Percentiles rank a stretch among this genome's conserved stretches.
phyloP scores from a whole-genome alignment of 805 yeast species.

The Kurtzmaniella cleridarum region DNA sequence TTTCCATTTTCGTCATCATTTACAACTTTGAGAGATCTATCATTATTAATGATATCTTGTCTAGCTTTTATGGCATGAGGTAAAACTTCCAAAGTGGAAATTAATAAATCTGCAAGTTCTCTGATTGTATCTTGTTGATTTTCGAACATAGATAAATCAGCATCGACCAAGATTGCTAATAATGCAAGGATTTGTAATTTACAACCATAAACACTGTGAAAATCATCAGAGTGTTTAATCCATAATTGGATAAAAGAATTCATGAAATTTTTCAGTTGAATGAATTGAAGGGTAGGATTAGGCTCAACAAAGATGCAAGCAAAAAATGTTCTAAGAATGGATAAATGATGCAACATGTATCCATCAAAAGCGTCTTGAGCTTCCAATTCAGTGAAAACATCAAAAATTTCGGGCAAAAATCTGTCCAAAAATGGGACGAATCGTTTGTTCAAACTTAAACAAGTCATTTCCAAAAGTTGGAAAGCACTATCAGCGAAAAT shows the following conservation, averaged over 20 bases:
- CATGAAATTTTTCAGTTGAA: slow-evolving; percentile 33
- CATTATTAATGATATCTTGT: slow-evolving; percentile 38
- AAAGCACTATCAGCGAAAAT: slow-evolving; percentile 35
- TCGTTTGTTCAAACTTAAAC: slow-evolving; percentile 25
- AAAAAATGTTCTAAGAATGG: slow-evolving; percentile 40
- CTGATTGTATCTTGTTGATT: slow-evolving; percentile 31
- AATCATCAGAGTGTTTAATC: slow-evolving; percentile 42
- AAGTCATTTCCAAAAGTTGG: slow-evolving; percentile 31
- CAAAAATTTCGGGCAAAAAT: slow-evolving; percentile 32
- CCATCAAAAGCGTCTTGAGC: slow-evolving; percentile 38
- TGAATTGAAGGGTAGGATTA: slow-evolving; percentile 26
- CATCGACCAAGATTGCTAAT: slow-evolving; percentile 31
- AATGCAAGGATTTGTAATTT: slow-evolving; percentile 48
- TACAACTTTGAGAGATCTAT: slow-evolving; percentile 23
- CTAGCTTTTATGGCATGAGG: slow-evolving; percentile 47
- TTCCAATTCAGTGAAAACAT: slow-evolving; percentile 29
- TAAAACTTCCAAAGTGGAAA: slow-evolving; percentile 37
- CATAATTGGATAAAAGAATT: slow-evolving; percentile 40
- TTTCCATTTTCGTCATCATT: slow-evolving; percentile 11
- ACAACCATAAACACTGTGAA: slow-evolving; percentile 51
- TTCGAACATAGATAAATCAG: slow-evolving; percentile 12
- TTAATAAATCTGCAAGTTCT: slow-evolving; percentile 34
- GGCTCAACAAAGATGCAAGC: slow-evolving; percentile 37
- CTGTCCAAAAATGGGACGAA: slow-evolving; percentile 27
- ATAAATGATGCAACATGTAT: slow-evolving; percentile 37